Evolutionary conservation across 306 rosid genomes (phyloP).

Genomic region (Ochetophila trinervis): DNA sequence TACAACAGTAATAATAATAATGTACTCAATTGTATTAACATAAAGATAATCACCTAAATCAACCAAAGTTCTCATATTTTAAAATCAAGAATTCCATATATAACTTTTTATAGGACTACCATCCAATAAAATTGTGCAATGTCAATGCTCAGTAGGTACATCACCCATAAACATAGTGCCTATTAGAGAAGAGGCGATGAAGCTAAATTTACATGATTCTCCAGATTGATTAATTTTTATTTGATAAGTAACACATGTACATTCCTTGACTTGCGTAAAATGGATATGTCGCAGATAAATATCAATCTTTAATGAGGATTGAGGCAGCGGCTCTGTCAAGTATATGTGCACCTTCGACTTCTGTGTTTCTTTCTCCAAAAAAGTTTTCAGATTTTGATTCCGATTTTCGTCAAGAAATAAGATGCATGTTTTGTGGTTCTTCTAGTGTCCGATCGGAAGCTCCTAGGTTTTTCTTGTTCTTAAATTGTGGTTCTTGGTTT

Average conservation of each 20-base stretch:
- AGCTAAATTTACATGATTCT: conserved; percentile 68
- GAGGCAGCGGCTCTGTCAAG: no score
- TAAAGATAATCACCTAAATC: background rate
- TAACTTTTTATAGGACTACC: background rate
- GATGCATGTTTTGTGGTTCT: no score
- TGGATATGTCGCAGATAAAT: no score
- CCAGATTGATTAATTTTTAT: conserved; percentile 68
- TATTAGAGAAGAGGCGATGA: background rate
- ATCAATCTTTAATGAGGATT: no score
- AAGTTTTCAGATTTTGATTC: no score
- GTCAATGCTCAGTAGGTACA: background rate
- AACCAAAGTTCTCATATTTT: background rate
- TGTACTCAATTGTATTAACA: background rate
- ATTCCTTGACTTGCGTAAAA: conserved; percentile 54
- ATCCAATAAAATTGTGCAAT: background rate
- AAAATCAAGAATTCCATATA: background rate
- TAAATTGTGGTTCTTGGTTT: no score
- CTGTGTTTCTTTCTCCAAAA: no score
- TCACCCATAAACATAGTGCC: background rate
- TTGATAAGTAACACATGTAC: conserved; percentile 69
- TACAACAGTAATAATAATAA: no score
- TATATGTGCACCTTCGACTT: no score
- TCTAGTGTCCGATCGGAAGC: no score
- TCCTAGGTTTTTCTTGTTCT: no score
- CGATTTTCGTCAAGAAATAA: no score